Percentiles rank a stretch among this genome's conserved stretches.
Conservation (phyloP, 495 filamentous ascomycete genomes). For the Tuber calosporum region DNA sequence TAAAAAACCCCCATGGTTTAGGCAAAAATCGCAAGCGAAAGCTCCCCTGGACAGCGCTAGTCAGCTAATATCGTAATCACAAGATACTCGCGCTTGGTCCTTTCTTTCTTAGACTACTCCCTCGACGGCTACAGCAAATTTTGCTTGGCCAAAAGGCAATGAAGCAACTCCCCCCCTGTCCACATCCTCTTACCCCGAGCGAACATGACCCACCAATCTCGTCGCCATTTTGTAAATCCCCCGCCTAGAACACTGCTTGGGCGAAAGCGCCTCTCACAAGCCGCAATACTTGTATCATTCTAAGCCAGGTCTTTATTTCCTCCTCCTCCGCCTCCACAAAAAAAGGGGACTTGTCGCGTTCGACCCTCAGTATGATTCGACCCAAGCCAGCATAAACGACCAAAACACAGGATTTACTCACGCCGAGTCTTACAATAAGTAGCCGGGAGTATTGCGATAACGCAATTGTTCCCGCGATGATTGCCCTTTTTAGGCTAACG, state of each 20-base stretch:
- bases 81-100: not conserved
- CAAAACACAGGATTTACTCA: not conserved
- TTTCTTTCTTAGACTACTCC: not conserved
- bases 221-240: not conserved
- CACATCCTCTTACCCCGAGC: not conserved
- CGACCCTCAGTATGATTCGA: not conserved
- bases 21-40: not conserved
- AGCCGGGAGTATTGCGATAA: not conserved
- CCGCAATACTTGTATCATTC: not conserved
- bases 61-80: not conserved
- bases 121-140: not conserved
- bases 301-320: not conserved
- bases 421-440: not conserved
- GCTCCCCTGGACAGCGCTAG: not conserved
- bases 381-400: not conserved
- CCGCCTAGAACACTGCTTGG: not conserved
- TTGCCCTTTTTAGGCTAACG: not conserved
- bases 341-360: not conserved
- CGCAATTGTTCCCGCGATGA: not conserved
- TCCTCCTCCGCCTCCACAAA: too few species aligned
- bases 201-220: not conserved
- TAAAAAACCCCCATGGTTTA: not conserved
- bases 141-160: not conserved
- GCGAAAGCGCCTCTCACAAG: not conserved
- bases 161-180: not conserved